These are phyloP conservation scores for Termitomyces sp. DNA, from an alignment of 1,284 basidiomycete genomes.

Conservation along the genomic window DNA sequence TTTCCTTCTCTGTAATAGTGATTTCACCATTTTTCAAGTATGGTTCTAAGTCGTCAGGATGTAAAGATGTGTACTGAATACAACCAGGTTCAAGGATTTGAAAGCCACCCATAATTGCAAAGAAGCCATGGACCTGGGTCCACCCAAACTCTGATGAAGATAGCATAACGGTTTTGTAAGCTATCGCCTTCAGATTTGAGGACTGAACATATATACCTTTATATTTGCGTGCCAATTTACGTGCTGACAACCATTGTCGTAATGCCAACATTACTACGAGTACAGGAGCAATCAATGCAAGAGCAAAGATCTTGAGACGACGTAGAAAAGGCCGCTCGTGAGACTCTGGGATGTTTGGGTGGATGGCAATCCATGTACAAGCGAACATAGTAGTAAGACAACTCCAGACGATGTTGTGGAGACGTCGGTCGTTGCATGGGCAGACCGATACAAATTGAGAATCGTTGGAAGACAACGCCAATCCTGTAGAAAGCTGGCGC, in stretches of 20 bases:
- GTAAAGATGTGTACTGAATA: neutral
- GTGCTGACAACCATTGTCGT: slow-evolving; percentile 14
- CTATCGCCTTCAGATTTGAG: too few relatives aligned
- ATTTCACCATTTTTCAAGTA: too few relatives aligned
- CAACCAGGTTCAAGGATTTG: neutral
- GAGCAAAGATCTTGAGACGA: slow-evolving; percentile 7
- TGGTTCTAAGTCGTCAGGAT: neutral
- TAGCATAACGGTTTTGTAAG: too few relatives aligned
- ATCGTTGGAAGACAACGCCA: neutral
- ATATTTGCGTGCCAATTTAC: slow-evolving; percentile 4
- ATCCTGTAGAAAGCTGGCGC: neutral
- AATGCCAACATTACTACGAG: slow-evolving; percentile 14
- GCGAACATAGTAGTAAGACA: slow-evolving; percentile 28
- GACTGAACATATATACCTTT: slow-evolving; percentile 1
- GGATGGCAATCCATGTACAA: slow-evolving; percentile 32
- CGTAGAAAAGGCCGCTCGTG: slow-evolving; percentile 3
- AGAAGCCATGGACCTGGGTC: slow-evolving; percentile 21
- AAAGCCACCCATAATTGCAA: slow-evolving; percentile 25
- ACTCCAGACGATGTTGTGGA: slow-evolving; percentile 21
- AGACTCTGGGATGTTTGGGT: slow-evolving; percentile 29
- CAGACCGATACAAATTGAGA: too few relatives aligned
- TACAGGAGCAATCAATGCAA: slow-evolving; percentile 15
- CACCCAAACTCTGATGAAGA: slow-evolving; percentile 15
- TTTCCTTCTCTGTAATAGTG: too few relatives aligned
- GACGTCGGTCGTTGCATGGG: too few relatives aligned